Conservation (phyloP, 176 grass and related monocot genomes). For the Ananas comosus region DNA sequence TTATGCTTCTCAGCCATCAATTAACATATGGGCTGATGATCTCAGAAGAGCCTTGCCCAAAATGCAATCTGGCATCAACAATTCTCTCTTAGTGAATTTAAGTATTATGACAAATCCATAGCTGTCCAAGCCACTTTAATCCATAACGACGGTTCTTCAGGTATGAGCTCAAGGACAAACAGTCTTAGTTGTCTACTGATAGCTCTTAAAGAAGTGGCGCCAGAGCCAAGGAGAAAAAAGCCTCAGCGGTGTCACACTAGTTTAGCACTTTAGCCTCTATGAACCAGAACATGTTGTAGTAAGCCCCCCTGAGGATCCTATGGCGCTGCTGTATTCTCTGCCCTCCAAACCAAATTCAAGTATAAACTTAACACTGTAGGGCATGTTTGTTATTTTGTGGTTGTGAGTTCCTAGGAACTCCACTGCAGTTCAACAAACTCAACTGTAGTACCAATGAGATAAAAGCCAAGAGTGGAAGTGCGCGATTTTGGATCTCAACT, state of each 20-base stretch:
- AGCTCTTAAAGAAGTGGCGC: background rate
- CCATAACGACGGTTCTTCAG: background rate
- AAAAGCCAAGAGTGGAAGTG: no score
- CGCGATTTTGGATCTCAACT: no score
- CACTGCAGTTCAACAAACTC: no score
- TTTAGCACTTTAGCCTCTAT: background rate
- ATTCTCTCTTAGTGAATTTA: background rate
- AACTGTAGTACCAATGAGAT: no score
- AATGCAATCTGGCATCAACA: background rate
- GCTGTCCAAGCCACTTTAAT: background rate
- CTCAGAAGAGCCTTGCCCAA: background rate
- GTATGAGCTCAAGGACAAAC: background rate
- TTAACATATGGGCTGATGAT: background rate
- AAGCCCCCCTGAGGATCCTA: background rate
- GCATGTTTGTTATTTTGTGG: no score
- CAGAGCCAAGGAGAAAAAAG: background rate
- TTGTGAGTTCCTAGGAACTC: no score
- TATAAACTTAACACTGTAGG: background rate
- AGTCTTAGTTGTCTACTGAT: background rate
- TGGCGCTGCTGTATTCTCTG: background rate
- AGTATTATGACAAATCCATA: background rate
- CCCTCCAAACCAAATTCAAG: background rate
- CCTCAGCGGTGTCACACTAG: background rate
- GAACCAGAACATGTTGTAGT: background rate
- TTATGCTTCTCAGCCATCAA: background rate